phyloP scores from a whole-genome alignment of 2,329 filamentous ascomycete genomes.

The Penicillium glabrum region DNA sequence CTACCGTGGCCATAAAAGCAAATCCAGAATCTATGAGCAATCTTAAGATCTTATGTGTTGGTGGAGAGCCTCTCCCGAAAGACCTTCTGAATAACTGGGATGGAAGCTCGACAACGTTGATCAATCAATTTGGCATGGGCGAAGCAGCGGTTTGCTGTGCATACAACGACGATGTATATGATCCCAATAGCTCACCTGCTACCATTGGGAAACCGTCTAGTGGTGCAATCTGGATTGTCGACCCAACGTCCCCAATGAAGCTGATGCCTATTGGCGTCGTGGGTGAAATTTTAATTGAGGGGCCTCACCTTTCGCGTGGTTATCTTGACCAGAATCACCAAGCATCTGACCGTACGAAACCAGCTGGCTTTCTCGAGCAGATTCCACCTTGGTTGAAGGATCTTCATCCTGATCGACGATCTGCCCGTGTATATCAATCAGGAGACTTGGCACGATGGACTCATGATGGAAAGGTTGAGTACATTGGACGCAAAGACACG shows the following conservation, averaged over 20 bases:
- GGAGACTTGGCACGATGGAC: constrained; percentile 26
- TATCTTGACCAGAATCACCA: constrained; percentile 21
- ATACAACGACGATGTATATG: constrained; percentile 19
- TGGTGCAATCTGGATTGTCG: constrained; percentile 30
- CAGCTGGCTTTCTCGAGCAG: constrained; percentile 9
- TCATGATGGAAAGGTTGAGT: constrained; percentile 23
- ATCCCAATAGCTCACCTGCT: constrained; percentile 2
- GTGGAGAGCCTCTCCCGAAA: constrained; percentile 26
- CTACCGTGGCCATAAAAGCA: constrained; percentile 24
- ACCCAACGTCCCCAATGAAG: constrained; percentile 16
- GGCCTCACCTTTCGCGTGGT: constrained; percentile 25
- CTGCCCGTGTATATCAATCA: constrained; percentile 24
- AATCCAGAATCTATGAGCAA: constrained; percentile 18
- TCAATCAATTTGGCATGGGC: constrained; percentile 32
- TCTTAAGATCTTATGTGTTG: constrained; percentile 23
- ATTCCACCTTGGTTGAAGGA: constrained; percentile 15
- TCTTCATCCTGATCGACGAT: constrained; percentile 8
- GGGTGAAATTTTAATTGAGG: constrained; percentile 31
- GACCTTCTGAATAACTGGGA: constrained; percentile 22
- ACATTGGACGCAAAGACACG: constrained; percentile 29
- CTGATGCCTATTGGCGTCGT: constrained; percentile 29
- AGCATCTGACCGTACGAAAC: constrained; percentile 11
- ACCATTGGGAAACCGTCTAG: constrained; percentile 17
- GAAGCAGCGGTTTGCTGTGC: constrained; percentile 26
- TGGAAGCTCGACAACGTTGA: constrained; percentile 6